Evolutionary conservation across 2,329 filamentous ascomycete genomes (phyloP), one percentile per base, ranked within the genome.

Genomic region (Cordyceps militaris): DNA sequence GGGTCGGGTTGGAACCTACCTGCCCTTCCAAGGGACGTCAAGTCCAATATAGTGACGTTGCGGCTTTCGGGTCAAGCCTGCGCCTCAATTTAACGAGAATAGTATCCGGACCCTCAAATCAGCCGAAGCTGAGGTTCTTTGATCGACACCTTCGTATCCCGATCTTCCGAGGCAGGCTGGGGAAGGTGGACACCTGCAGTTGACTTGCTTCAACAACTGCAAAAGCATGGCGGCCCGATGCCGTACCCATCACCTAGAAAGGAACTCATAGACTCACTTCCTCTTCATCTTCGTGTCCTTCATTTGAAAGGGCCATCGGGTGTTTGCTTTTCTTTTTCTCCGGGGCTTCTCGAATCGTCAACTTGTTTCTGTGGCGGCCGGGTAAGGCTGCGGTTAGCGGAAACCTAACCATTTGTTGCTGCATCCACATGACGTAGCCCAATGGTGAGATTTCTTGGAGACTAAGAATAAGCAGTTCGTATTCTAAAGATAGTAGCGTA

Each of bases 91-190:
- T 42, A 54, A 28, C 51, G 19, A 46, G 19, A 16, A 36, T 46
- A 28, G 42, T 23, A 14, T 26, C 28, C 14, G 23, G 9, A 9
- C 30, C 28, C 42, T 21, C 51, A 46, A 24, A 10, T 2, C 8
- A 19, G n/a, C 19, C 28, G 21, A 44, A 24, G 40, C 40, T 36
- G 19, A n/a, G 21, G 14, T 36, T 26, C 51, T 9, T 54, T 36
- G 51, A 54, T 46, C 51, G 51, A 14, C 51, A 34, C 30, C 14
- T 42, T 54, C 51, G 51, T 54, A 54, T 54, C 51, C 51, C 42
- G 51, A 54, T 44, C 40, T 24, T 9, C 13, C 13, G 8, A 21
- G 38, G n/a, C 38, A 9, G 30, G 32, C 21, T 23, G 32, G 48
- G 19, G 47, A 16, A 14, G n/a, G n/a, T n/a, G n/a, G n/a, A n/a